Evolutionary conservation across 1,139 yeast species (phyloP), one percentile per base, ranked within the genome.

Genomic region (Blastobotrys arbuscula): DNA sequence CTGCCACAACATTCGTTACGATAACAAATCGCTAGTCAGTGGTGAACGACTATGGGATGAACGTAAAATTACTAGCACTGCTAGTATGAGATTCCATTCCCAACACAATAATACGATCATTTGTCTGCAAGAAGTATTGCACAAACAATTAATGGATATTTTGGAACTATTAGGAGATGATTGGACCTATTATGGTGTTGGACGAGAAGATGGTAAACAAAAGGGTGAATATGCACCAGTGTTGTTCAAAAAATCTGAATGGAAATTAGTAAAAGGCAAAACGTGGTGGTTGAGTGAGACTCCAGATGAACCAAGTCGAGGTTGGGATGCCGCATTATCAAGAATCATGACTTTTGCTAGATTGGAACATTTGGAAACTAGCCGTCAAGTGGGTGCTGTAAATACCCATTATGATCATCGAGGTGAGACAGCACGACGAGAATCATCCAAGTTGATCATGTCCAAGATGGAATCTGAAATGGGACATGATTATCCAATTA

Each of bases 331-430:
- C 4, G 71, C 70, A 35, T 70, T 72, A 51, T 64, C 70, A 10
- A 65, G 82, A 45, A 74, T 78, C 23, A 72, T 69, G 26, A 70
- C 79, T 24, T 48, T 40, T 43, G 53, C 34, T 10, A 31, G 50
- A 23, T 40, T 50, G 20, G 44, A 40, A 38, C 49, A 47, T 50
- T 59, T 53, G 37, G 49, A 50, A 0, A 61, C 70, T 1, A 65
- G 67, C 42, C 59, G 61, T 45, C 48, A 49, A 2, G 50, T 62
- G 31, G 77, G 77, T 52, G 71, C 77, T 21, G 76, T 75, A 63
- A 77, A 77, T 59, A 79, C 84, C 10, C 84, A 79, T 61, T 72
- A 78, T 59, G 84, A 79, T 58, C 82, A 79, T 54, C 61, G 65
- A 39, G 84, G 84, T 1, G 65, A 55, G 2, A 54, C 53, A 5